phyloP scores from a whole-genome alignment of 208 protist species.

The Angomonas deanei region DNA sequence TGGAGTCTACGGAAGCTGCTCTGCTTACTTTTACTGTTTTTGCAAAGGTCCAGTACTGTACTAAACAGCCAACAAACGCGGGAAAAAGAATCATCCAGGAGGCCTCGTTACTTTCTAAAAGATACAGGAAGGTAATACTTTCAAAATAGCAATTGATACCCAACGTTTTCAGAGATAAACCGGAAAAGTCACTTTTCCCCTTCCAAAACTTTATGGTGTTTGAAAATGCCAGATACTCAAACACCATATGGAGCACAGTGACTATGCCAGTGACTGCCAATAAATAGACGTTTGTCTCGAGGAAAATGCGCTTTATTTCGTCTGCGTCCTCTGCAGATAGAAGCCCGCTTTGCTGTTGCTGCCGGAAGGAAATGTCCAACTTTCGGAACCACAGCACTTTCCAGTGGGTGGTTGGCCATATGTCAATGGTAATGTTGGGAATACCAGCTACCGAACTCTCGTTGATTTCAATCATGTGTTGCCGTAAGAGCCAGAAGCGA shows the following conservation, averaged over 20 bases:
- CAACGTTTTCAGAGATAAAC: conserved; percentile 94
- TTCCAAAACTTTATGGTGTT: conserved; percentile 92
- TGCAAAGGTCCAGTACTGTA: conserved; percentile 97
- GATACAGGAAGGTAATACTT: conserved; percentile 97
- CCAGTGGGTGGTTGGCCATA: conserved; percentile 44
- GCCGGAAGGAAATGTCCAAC: conserved; percentile 73
- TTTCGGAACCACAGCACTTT: conserved; percentile 75
- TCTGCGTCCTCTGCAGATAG: conserved; percentile 51
- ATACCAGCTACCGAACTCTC: conserved; percentile 39
- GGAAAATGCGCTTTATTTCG: conserved; percentile 91
- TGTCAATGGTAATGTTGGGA: conserved; percentile 47
- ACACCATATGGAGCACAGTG: conserved; percentile 95
- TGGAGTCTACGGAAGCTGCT: neutral
- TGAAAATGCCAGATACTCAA: conserved; percentile 99
- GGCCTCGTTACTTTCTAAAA: conserved; percentile 92
- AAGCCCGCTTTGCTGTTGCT: conserved; percentile 58
- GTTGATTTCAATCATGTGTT: conserved; percentile 85
- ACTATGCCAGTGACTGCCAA: conserved; percentile 93
- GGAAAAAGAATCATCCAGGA: conserved; percentile 92
- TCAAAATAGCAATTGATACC: conserved; percentile 93
- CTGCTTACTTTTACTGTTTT: conserved; percentile 52
- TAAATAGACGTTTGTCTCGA: conserved; percentile 94
- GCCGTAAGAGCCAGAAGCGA: conserved; percentile 92
- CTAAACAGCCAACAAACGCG: conserved; percentile 80
- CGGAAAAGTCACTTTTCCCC: conserved; percentile 91